Evolutionary conservation across 352 stramenopile genomes (phyloP).

Genomic region (Pythium aristosporum): DNA sequence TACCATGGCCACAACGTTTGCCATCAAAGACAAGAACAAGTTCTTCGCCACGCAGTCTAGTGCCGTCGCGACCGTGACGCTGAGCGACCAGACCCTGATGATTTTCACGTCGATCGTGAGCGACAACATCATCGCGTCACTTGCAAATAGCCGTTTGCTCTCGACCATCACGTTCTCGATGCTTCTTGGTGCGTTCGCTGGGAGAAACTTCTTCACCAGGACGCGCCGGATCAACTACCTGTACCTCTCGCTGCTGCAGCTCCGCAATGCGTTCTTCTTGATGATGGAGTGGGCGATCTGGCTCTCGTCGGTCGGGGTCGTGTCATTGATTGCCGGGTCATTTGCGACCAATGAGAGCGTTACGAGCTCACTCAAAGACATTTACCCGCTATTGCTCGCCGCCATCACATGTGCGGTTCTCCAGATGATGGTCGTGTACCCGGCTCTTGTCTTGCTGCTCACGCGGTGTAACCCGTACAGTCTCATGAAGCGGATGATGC

Average conservation of each 20-base stretch:
- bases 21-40: conserved; percentile 48
- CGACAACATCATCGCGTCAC: conserved; percentile 57
- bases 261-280: no score
- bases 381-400: conserved; percentile 52
- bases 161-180: conserved; percentile 74
- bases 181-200: conserved; percentile 56
- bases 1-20: conserved; percentile 27
- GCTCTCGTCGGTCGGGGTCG: conserved; percentile 57
- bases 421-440: conserved; percentile 60
- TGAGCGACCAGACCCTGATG: conserved; percentile 59
- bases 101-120: conserved; percentile 62
- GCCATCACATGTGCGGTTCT: conserved; percentile 34
- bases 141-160: conserved; percentile 48
- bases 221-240: conserved; percentile 58
- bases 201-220: conserved; percentile 59
- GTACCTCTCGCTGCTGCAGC: conserved; percentile 66
- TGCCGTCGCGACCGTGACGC: conserved; percentile 38
- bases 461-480: conserved; percentile 66
- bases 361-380: conserved; percentile 40
- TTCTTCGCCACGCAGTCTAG: conserved; percentile 39
- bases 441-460: conserved; percentile 57
- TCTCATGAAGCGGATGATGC: conserved; percentile 63
- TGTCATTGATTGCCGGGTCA: conserved; percentile 61
- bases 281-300: conserved; percentile 69
- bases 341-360: conserved; percentile 47